Conservation (phyloP, 306 rosid species). For the Malus sieversii region DNA sequence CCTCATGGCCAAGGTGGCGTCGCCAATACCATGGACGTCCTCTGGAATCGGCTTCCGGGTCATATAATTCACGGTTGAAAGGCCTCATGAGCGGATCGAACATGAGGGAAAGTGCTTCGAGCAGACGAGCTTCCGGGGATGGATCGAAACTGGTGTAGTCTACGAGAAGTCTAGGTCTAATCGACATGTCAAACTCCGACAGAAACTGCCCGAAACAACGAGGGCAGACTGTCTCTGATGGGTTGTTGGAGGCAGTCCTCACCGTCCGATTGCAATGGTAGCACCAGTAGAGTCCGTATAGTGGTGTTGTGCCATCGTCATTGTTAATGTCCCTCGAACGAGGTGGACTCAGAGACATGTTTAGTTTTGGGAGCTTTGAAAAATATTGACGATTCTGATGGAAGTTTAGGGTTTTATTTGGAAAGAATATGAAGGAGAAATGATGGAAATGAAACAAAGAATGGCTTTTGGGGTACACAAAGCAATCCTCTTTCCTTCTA, state of each 20-base stretch:
- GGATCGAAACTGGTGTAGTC: conserved; percentile 40
- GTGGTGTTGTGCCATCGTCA: conserved; percentile 1
- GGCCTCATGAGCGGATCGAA: conserved; percentile 46
- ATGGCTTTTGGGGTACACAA: conserved; percentile 43
- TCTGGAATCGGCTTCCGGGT: neutral
- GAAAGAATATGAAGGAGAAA: neutral
- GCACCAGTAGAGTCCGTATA: conserved; percentile 65
- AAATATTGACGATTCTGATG: neutral
- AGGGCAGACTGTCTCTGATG: conserved; percentile 45
- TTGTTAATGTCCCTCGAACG: neutral
- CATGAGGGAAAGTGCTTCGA: conserved; percentile 72
- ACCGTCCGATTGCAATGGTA: conserved; percentile 54
- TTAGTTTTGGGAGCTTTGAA: neutral
- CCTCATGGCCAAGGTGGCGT: neutral
- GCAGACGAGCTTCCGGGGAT: conserved; percentile 61
- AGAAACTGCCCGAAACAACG: conserved; percentile 72
- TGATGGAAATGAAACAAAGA: conserved; percentile 14
- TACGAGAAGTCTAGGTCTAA: conserved; percentile 23
- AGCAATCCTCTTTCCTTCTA: conserved; percentile 25
- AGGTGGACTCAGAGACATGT: conserved; percentile 59
- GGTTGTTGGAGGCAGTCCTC: conserved; percentile 28
- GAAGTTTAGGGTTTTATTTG: neutral
- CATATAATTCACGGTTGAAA: neutral
- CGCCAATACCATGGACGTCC: conserved; percentile 1
- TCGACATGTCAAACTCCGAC: conserved; percentile 35